Base-by-base conservation (phyloP, 2,329 filamentous ascomycete species). In the Calonectria leucothoes region DNA sequence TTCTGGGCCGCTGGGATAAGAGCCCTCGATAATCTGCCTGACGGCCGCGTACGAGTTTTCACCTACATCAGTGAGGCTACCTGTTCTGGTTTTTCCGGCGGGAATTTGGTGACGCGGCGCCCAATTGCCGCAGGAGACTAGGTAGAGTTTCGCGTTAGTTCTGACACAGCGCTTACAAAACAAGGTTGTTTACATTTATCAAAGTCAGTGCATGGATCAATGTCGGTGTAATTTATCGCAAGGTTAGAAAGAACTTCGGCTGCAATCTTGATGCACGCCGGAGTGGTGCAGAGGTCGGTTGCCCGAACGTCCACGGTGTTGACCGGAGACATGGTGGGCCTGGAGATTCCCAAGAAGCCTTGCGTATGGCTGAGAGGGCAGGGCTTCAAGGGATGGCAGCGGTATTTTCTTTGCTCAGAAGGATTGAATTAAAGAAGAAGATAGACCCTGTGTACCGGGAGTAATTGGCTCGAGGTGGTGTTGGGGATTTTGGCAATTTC, bases 201-300 rank as follows among this genome's bases (percentile, higher is more conserved):
- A 73, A 95, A 95, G 79, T 94, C 84, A n/a, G 87, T 89, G 78
- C 93, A 95, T 1, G 93, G 90, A 80, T 94, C 92, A 48, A 94
- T 85, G 3, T 90, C 83, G 72, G 89, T 86, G 82, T 93, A 92
- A 65, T 91, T 75, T 14, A 78, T 74, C 2, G 82, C 79, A 0
- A 84, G 69, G 15, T 77, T 81, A 25, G 77, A 78, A 0, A 82
- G 70, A 14, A 83, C 78, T 29, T 83, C 80, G 0, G 81, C 82
- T n/a, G 81, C 81, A 20, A 82, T 77, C 61, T 82, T 81, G 0
- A 82, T 75, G 25, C 82, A 83, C 15, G 81, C 78, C 2, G 80
- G 77, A 5, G 81, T 82, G 48, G 72, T 75, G 45, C 72, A 77
- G 5, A 77, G 67, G 67, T 35, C 63, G 11, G 48, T 48, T 3